Percentiles rank a stretch among this genome's conserved stretches.
Conservation (phyloP, 805 yeast species). For the Cyberlindnera japonica region DNA sequence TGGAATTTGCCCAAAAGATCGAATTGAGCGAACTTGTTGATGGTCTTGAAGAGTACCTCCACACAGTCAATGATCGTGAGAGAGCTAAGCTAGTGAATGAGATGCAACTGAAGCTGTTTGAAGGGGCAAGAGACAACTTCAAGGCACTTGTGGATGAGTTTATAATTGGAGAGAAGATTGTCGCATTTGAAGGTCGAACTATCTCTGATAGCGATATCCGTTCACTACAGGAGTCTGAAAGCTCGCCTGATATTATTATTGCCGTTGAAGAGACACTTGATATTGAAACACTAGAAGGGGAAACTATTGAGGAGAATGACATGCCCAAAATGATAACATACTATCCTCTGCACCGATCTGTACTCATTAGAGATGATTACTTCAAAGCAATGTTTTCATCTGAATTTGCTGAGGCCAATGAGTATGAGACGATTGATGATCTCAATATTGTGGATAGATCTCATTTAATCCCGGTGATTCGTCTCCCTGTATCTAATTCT, state of each 20-base stretch:
- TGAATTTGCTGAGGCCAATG: conserved; percentile 36
- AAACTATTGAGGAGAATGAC: conserved; percentile 8
- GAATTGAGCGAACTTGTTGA: conserved; percentile 36
- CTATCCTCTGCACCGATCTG: conserved; percentile 64
- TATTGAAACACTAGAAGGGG: conserved; percentile 6
- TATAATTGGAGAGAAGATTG: conserved; percentile 20
- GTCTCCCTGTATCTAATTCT: conserved; percentile 28
- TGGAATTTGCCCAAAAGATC: conserved; percentile 32
- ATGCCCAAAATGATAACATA: conserved; percentile 18
- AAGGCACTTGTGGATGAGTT: conserved; percentile 15
- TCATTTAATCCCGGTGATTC: conserved; percentile 30
- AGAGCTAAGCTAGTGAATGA: conserved; percentile 32
- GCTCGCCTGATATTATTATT: conserved; percentile 47
- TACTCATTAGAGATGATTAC: conserved; percentile 59
- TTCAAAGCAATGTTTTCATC: conserved; percentile 62
- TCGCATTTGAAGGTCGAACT: not conserved
- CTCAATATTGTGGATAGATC: conserved; percentile 13
- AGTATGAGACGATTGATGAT: conserved; percentile 12
- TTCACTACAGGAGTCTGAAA: conserved; percentile 16
- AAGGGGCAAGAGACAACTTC: conserved; percentile 22
- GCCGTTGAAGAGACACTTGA: conserved; percentile 33
- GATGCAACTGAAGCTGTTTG: conserved; percentile 19
- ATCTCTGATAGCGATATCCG: conserved; percentile 11
- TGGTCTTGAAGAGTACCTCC: conserved; percentile 30
- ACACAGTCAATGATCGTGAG: conserved; percentile 29